These are phyloP conservation scores for Cladophialophora yegresii DNA, from an alignment of 2,329 filamentous ascomycete species.

Conservation along the genomic window DNA sequence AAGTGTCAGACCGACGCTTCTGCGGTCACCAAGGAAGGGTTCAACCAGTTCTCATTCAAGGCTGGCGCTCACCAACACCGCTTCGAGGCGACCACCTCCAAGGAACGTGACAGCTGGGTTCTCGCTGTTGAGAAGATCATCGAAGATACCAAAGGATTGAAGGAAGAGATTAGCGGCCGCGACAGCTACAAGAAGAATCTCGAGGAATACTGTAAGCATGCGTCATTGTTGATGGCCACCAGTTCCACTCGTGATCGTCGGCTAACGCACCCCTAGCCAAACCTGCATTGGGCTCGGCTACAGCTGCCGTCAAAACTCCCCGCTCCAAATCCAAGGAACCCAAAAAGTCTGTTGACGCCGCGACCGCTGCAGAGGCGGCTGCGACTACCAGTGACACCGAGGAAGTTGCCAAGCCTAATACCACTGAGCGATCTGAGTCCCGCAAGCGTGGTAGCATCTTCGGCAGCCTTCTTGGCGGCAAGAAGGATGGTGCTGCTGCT, in stretches of 20 bases:
- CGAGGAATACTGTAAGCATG: slow-evolving; percentile 65
- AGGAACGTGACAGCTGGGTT: slow-evolving; percentile 92
- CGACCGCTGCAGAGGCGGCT: slow-evolving; percentile 26
- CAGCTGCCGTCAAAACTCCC: slow-evolving; percentile 35
- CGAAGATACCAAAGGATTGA: slow-evolving; percentile 79
- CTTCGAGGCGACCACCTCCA: slow-evolving; percentile 75
- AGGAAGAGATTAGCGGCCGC: slow-evolving; percentile 70
- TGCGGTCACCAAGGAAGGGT: slow-evolving; percentile 74
- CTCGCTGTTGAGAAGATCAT: slow-evolving; percentile 78
- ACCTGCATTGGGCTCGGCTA: slow-evolving; percentile 45
- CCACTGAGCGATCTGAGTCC: slow-evolving; percentile 62
- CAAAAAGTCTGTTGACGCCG: slow-evolving; percentile 38
- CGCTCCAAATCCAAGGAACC: slow-evolving; percentile 43
- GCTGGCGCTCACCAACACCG: slow-evolving; percentile 86
- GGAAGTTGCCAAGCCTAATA: slow-evolving; percentile 47
- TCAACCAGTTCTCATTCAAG: slow-evolving; percentile 82
- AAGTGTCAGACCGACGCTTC: slow-evolving; percentile 60
- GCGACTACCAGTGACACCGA: slow-evolving; percentile 28
- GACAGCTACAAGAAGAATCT: slow-evolving; percentile 87
- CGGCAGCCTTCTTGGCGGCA: slow-evolving; percentile 58
- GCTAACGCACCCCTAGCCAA: slow-evolving; percentile 45
- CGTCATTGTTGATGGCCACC: slow-evolving; percentile 1
- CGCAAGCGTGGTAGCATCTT: slow-evolving; percentile 63
- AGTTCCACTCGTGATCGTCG: slow-evolving; percentile 26
- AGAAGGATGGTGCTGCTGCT: slow-evolving; percentile 56